Conservation (phyloP, 495 filamentous ascomycete species). For the Ramalina intermedia region DNA sequence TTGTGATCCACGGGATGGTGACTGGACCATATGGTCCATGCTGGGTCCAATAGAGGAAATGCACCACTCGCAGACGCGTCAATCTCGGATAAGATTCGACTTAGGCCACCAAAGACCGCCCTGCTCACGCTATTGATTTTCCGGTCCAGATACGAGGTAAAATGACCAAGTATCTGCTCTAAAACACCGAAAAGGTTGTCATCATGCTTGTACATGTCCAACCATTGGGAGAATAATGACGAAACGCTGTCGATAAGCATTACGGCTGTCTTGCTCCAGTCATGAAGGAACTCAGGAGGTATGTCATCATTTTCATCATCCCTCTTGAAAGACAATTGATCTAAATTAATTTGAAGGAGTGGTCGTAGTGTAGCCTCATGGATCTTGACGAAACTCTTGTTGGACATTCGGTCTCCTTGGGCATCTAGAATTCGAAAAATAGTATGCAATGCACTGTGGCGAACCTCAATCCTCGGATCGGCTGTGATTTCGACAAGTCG, state of each 20-base stretch:
- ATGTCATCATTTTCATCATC: background rate
- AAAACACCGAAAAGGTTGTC: slow-evolving; percentile 47
- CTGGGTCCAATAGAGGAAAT: slow-evolving; percentile 41
- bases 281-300: slow-evolving; percentile 14
- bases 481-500: slow-evolving; percentile 62
- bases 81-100: slow-evolving; percentile 47
- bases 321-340: background rate
- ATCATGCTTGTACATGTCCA: slow-evolving; percentile 43
- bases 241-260: slow-evolving; percentile 58
- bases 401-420: background rate
- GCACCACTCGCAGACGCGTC: slow-evolving; percentile 32
- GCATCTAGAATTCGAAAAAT: slow-evolving; percentile 84
- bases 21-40: slow-evolving; percentile 61
- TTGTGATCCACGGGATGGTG: slow-evolving; percentile 38
- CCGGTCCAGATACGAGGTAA: slow-evolving; percentile 43
- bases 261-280: slow-evolving; percentile 67
- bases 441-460: slow-evolving; percentile 85
- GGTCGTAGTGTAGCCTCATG: background rate
- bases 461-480: slow-evolving; percentile 67
- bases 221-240: slow-evolving; percentile 51
- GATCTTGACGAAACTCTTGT: background rate
- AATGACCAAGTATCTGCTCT: slow-evolving; percentile 52
- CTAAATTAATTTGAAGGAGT: background rate
- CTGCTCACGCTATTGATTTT: slow-evolving; percentile 54
- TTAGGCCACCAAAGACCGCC: slow-evolving; percentile 53